phyloP scores from a whole-genome alignment of 768 basidiomycete species.

The Lactifluus pinguis region DNA sequence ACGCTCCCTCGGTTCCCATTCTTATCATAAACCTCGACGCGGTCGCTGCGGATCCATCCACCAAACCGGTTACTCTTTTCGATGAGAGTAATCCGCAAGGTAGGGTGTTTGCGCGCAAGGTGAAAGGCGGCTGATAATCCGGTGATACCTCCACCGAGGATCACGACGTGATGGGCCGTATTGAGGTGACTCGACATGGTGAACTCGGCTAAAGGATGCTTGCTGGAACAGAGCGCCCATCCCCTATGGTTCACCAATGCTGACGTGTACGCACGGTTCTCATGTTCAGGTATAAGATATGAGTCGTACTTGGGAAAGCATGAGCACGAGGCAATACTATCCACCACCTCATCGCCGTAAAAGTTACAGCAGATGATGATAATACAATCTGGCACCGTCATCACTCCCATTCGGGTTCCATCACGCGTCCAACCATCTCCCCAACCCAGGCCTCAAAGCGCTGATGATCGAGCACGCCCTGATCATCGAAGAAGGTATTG shows the following conservation, averaged over 20 bases:
- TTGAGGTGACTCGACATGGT: not conserved
- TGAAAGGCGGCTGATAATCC: constrained; percentile 79
- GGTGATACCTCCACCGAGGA: constrained; percentile 75
- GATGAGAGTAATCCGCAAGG: constrained; percentile 51
- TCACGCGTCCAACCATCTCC: constrained; percentile 57
- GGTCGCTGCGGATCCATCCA: constrained; percentile 76
- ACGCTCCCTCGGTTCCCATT: constrained; percentile 32
- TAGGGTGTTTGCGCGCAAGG: constrained; percentile 57
- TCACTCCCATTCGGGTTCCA: constrained; percentile 46
- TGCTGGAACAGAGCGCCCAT: not conserved
- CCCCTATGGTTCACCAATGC: not conserved
- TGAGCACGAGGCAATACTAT: not conserved
- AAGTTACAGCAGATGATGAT: constrained; percentile 10
- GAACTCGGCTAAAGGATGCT: not conserved
- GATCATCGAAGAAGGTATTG: constrained; percentile 72
- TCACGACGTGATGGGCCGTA: constrained; percentile 36
- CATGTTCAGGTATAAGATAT: constrained; percentile 1
- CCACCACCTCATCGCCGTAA: not conserved
- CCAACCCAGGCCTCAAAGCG: constrained; percentile 74
- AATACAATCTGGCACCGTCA: constrained; percentile 1
- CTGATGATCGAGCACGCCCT: constrained; percentile 70
- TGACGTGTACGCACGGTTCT: not conserved
- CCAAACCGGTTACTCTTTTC: constrained; percentile 61
- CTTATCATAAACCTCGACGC: constrained; percentile 32
- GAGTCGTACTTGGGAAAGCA: constrained; percentile 1